Percentiles rank a stretch among this genome's conserved stretches.
These are phyloP conservation scores for Dryadomyces quercivorus DNA, from an alignment of 2,329 filamentous ascomycete genomes.

Conservation along the genomic window DNA sequence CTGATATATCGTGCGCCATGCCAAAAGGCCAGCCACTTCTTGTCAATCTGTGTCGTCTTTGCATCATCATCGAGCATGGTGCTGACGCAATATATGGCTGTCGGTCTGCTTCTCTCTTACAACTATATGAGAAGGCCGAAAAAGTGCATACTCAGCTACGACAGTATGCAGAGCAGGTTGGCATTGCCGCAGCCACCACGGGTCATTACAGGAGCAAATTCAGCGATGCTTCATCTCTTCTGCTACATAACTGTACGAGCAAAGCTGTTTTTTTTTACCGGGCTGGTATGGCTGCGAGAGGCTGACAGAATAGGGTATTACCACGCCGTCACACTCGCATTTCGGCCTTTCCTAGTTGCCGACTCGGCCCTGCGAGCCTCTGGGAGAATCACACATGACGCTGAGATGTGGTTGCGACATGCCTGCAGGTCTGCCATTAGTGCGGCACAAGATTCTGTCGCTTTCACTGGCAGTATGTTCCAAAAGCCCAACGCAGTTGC, in stretches of 20 bases:
- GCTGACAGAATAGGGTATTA: neutral
- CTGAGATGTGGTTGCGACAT: neutral
- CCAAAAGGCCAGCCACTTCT: neutral
- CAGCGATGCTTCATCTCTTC: neutral
- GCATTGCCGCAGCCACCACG: neutral
- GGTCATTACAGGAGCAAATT: neutral
- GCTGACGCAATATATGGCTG: neutral
- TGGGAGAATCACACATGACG: neutral
- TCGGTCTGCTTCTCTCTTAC: neutral
- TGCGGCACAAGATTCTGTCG: neutral
- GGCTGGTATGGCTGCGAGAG: neutral
- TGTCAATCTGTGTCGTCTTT: neutral
- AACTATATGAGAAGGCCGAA: neutral
- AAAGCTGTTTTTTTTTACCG: neutral
- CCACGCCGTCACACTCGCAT: neutral
- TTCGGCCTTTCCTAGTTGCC: neutral
- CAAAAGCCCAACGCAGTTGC: neutral
- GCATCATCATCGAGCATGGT: neutral
- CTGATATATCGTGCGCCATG: neutral
- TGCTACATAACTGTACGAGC: neutral
- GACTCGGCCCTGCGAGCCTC: neutral
- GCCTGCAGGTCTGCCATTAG: neutral
- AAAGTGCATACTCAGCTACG: neutral
- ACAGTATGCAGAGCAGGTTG: neutral
- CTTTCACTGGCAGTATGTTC: neutral